phyloP scores from a whole-genome alignment of 1,284 basidiomycete genomes.

The Phenoliferia sp. region DNA sequence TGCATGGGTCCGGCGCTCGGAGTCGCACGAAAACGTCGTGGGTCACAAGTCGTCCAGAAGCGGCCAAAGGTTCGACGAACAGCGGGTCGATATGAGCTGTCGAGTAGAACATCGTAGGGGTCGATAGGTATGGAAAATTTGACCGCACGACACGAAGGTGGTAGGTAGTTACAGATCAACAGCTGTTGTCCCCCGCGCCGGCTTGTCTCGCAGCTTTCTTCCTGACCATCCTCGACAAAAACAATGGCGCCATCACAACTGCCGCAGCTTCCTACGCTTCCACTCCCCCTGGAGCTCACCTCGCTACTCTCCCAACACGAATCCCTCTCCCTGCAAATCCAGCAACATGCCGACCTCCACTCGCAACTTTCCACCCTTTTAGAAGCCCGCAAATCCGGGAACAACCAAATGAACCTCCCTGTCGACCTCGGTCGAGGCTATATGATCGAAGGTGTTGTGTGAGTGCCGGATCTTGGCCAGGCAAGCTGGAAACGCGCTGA shows the following conservation, averaged over 20 bases:
- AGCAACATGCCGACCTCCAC: not conserved
- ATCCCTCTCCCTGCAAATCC: not conserved
- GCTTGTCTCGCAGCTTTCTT: too few relatives aligned
- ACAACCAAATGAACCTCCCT: constrained; percentile 8
- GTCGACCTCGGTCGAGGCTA: constrained; percentile 18
- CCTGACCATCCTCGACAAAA: too few relatives aligned
- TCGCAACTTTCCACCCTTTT: not conserved
- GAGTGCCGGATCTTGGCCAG: not conserved
- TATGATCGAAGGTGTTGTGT: constrained; percentile 23
- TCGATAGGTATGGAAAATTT: too few relatives aligned
- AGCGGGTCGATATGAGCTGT: too few relatives aligned
- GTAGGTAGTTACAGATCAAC: too few relatives aligned
- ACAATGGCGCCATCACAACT: not conserved
- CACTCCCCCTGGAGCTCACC: not conserved
- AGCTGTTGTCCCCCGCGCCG: too few relatives aligned
- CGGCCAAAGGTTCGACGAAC: too few relatives aligned
- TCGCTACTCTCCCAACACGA: not conserved
- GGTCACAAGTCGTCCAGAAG: too few relatives aligned
- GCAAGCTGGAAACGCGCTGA: not conserved
- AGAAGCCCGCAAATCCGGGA: not conserved
- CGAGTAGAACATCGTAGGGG: too few relatives aligned
- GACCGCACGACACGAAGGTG: too few relatives aligned
- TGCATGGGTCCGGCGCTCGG: too few relatives aligned
- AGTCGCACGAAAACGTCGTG: too few relatives aligned
- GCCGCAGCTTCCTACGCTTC: not conserved